These are phyloP conservation scores for Hyphopichia homilentoma DNA, from an alignment of 805 yeast species.

Conservation along the genomic window DNA sequence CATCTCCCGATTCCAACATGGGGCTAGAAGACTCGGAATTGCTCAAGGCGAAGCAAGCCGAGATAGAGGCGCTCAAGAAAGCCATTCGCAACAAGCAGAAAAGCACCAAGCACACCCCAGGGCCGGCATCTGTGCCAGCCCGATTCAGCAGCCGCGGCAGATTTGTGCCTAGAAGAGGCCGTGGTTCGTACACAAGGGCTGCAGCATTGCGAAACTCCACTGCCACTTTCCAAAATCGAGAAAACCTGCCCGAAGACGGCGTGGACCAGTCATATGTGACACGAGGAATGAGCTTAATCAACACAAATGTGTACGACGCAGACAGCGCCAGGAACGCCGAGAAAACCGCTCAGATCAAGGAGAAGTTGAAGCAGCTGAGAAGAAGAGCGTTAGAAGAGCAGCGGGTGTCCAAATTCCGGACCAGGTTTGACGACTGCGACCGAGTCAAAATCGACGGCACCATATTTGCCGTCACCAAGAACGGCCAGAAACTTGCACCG, in stretches of 20 bases:
- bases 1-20: not conserved
- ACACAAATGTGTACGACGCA: constrained; percentile 29
- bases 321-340: constrained; percentile 13
- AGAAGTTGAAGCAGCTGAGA: constrained; percentile 14
- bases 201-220: no score
- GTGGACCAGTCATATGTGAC: no score
- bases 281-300: constrained; percentile 38
- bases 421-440: constrained; percentile 42
- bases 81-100: constrained; percentile 20
- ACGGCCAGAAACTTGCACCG: constrained; percentile 40
- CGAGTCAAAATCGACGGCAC: constrained; percentile 39
- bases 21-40: no score
- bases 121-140: not conserved
- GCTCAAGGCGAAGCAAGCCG: constrained; percentile 23
- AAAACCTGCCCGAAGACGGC: no score
- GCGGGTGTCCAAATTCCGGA: constrained; percentile 25
- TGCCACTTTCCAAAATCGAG: no score
- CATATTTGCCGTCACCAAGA: constrained; percentile 39
- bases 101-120: constrained; percentile 1
- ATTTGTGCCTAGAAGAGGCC: not conserved
- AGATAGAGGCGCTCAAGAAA: constrained; percentile 24
- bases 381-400: constrained; percentile 12
- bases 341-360: constrained; percentile 3
- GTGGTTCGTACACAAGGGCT: no score
- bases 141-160: constrained; percentile 1